These are phyloP conservation scores for Eucalyptus guilfoylei DNA, from an alignment of 345 rosid genomes.

Conservation along the genomic window DNA sequence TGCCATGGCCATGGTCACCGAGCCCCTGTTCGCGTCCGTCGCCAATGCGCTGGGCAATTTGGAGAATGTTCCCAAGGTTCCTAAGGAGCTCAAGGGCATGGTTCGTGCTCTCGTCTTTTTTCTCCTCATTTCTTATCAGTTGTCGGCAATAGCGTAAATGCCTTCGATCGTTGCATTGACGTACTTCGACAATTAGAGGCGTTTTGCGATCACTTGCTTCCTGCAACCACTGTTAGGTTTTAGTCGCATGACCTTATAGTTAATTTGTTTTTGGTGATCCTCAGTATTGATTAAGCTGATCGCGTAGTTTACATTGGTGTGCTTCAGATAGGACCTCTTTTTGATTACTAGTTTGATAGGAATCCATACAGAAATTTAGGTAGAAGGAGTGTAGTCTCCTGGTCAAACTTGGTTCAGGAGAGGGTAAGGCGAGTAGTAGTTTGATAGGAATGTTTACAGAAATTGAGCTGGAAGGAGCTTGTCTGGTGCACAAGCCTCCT, in stretches of 20 bases:
- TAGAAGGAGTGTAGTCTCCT: neutral
- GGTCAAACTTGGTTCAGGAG: neutral
- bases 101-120: slow-evolving; percentile 13
- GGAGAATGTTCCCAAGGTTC: slow-evolving; percentile 70
- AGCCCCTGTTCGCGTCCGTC: slow-evolving; percentile 86
- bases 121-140: neutral
- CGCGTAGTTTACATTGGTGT: neutral
- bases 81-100: slow-evolving; percentile 83
- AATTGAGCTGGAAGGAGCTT: neutral
- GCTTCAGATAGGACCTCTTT: neutral
- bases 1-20: slow-evolving; percentile 96
- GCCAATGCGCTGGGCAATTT: slow-evolving; percentile 84
- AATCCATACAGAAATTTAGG: neutral
- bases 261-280: neutral
- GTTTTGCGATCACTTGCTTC: neutral
- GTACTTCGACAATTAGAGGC: neutral
- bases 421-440: neutral
- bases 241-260: neutral
- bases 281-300: neutral
- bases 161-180: neutral
- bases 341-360: neutral
- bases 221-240: neutral
- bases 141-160: neutral
- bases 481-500: neutral
- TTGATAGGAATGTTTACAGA: neutral